These are phyloP conservation scores for Monosporozyma aerobia DNA, from an alignment of 805 yeast species.

Conservation along the genomic window DNA sequence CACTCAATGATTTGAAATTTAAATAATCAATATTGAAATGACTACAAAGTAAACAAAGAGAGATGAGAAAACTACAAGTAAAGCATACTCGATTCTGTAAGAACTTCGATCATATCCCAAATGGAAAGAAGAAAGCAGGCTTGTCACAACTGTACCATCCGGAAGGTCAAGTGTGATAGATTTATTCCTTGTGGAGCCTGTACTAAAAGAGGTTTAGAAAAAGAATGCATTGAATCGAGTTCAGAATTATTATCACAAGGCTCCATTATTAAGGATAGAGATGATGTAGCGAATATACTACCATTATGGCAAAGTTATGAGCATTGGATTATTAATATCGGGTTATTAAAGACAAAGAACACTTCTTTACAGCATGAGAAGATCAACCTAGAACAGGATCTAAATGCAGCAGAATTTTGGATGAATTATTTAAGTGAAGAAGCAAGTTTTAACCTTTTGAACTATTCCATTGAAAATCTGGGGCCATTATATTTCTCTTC, in stretches of 20 bases:
- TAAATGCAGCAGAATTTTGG: conserved; percentile 12
- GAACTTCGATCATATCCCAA: not conserved
- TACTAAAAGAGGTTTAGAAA: conserved; percentile 20
- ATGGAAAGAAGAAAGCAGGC: conserved; percentile 5
- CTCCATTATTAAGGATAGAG: conserved; percentile 1
- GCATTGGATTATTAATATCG: conserved; percentile 21
- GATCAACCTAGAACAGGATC: conserved; percentile 3
- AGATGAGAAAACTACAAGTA: not conserved
- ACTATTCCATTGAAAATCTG: conserved; percentile 24
- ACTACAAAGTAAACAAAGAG: not conserved
- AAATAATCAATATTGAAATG: not conserved
- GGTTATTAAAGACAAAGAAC: conserved; percentile 14
- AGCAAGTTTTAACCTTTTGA: conserved; percentile 18
- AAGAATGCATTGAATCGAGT: conserved; percentile 13
- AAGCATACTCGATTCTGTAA: not conserved
- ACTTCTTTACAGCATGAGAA: conserved; percentile 3
- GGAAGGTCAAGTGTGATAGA: conserved; percentile 30
- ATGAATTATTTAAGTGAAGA: conserved; percentile 11
- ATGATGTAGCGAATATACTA: conserved; percentile 12
- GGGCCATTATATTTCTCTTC: conserved; percentile 27
- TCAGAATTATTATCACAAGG: not conserved
- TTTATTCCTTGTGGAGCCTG: conserved; percentile 28
- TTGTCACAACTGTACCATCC: conserved; percentile 21
- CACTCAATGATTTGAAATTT: not conserved
- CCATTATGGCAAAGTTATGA: conserved; percentile 25